These are phyloP conservation scores for Talaromyces funiculosus DNA, from an alignment of 2,329 filamentous ascomycete species.

Conservation along the genomic window DNA sequence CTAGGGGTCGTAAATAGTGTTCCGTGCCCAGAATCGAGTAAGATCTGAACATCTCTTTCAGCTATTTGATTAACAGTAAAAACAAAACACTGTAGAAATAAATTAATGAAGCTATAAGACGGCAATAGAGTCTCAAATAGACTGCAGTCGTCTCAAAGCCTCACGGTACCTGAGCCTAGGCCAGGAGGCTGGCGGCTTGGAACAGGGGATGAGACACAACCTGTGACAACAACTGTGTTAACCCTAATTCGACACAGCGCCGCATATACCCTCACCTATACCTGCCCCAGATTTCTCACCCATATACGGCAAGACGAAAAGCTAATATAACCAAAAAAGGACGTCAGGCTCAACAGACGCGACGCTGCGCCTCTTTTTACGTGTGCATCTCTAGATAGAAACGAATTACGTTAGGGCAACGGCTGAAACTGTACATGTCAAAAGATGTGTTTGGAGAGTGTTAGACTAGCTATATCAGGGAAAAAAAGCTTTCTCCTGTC, in stretches of 20 bases:
- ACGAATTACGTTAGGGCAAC: neutral
- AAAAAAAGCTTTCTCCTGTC: neutral
- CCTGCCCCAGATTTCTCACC: neutral
- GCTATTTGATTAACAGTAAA: neutral
- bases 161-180: neutral
- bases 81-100: neutral
- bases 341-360: neutral
- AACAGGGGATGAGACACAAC: slow-evolving; percentile 87
- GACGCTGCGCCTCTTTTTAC: neutral
- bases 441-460: slow-evolving; percentile 1
- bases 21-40: neutral
- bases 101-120: neutral
- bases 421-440: slow-evolving; percentile 2
- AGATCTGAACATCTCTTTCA: neutral
- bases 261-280: neutral
- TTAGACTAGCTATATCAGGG: neutral
- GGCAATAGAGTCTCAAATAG: neutral
- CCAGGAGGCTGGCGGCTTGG: slow-evolving; percentile 16
- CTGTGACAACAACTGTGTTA: slow-evolving; percentile 62
- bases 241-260: neutral
- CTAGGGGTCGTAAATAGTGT: neutral
- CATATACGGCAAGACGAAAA: neutral
- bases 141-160: neutral
- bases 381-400: neutral
- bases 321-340: neutral